phyloP scores from a whole-genome alignment of 176 grass and related monocot species.

The Stipa capillata region DNA sequence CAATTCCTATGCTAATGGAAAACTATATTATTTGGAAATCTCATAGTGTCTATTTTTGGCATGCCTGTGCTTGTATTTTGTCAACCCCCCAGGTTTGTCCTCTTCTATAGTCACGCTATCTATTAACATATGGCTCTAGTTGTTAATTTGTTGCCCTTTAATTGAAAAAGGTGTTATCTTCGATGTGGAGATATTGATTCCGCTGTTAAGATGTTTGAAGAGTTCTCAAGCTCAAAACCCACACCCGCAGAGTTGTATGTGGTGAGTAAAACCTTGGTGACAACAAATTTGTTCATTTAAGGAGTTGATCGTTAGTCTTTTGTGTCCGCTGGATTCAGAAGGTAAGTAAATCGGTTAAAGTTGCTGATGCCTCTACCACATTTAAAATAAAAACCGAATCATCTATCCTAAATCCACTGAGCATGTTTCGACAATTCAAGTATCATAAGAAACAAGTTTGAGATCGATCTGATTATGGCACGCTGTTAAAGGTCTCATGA shows the following conservation, averaged over 20 bases:
- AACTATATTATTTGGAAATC: background rate
- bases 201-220: conserved; percentile 94
- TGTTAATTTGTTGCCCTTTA: conserved; percentile 25
- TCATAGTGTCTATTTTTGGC: background rate
- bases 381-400: background rate
- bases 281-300: background rate
- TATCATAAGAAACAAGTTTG: background rate
- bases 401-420: background rate
- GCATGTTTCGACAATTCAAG: background rate
- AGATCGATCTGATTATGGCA: background rate
- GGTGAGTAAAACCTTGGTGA: conserved; percentile 48
- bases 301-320: background rate
- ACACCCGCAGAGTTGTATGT: conserved; percentile 59
- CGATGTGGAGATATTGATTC: conserved; percentile 86
- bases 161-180: conserved; percentile 76
- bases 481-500: background rate
- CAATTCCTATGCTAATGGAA: background rate
- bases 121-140: conserved; percentile 11
- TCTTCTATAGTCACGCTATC: background rate
- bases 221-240: conserved; percentile 54
- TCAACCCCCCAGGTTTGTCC: background rate
- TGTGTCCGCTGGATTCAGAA: background rate
- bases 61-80: background rate
- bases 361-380: background rate
- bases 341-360: background rate